These are phyloP conservation scores for Crataegus laevigata DNA, from an alignment of 306 rosid genomes.

Conservation along the genomic window DNA sequence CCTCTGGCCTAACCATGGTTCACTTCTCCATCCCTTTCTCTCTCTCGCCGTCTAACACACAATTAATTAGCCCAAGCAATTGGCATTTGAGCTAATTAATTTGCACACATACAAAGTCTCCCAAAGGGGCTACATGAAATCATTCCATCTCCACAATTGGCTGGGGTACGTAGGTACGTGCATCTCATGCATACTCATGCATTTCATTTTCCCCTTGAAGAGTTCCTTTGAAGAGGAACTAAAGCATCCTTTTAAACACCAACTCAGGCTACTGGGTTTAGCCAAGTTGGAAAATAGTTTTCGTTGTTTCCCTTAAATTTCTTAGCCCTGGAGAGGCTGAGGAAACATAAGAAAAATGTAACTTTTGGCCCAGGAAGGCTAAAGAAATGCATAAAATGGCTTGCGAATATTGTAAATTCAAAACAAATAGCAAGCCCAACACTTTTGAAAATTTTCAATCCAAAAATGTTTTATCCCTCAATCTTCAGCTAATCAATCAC, in stretches of 20 bases:
- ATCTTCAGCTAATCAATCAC: constrained; percentile 28
- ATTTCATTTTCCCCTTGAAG: constrained; percentile 27
- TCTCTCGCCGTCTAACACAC: constrained; percentile 51
- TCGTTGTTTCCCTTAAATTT: not conserved
- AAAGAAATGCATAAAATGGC: constrained; percentile 26
- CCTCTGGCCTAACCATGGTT: constrained; percentile 99
- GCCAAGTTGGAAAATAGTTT: constrained; percentile 39
- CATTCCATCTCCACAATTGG: constrained; percentile 24
- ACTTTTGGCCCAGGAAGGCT: constrained; percentile 49
- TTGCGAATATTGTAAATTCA: constrained; percentile 57
- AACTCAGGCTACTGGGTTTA: constrained; percentile 56
- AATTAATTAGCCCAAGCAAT: constrained; percentile 16
- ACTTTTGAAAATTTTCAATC: constrained; percentile 21
- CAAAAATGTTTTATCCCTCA: constrained; percentile 34
- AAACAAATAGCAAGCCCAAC: constrained; percentile 36
- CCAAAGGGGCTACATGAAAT: constrained; percentile 43
- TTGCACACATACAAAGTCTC: constrained; percentile 40
- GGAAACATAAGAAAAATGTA: constrained; percentile 16
- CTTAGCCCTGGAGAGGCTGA: constrained; percentile 46
- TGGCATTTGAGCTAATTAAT: constrained; percentile 25
- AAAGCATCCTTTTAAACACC: constrained; percentile 28
- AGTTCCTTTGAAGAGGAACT: constrained; percentile 34
- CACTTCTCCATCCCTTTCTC: constrained; percentile 46
- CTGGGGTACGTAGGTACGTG: constrained; percentile 27
- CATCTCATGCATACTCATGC: constrained; percentile 44